These are phyloP conservation scores for Dactylis glomerata DNA, from an alignment of 176 grass and related monocot genomes.

Conservation along the genomic window DNA sequence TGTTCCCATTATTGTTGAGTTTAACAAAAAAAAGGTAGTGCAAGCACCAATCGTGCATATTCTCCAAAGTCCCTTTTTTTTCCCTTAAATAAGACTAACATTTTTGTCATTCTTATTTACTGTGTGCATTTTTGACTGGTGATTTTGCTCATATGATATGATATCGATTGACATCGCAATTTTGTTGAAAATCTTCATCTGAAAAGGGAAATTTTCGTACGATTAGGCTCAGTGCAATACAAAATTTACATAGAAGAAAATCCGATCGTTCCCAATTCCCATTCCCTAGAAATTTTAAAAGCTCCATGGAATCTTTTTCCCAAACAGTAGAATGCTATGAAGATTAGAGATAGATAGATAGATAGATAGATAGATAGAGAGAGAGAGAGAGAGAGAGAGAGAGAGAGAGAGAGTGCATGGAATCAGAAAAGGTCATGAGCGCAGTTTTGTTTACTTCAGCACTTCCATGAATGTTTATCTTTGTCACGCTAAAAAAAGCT, in stretches of 20 bases:
- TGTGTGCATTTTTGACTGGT: background rate
- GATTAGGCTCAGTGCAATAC: background rate
- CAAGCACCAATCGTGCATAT: background rate
- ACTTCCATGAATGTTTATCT: background rate
- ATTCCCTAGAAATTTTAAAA: background rate
- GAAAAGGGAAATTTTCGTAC: background rate
- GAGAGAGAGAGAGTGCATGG: background rate
- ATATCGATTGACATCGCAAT: background rate
- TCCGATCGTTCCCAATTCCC: background rate
- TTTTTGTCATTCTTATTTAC: background rate
- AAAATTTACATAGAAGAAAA: background rate
- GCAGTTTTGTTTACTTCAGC: background rate
- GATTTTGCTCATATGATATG: background rate
- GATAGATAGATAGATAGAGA: no score
- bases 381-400: background rate
- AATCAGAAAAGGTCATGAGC: conserved; percentile 11
- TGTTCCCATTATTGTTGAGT: background rate
- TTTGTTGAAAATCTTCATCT: no score
- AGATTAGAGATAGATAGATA: no score
- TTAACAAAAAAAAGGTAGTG: background rate
- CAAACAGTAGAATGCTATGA: background rate
- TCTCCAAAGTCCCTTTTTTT: background rate
- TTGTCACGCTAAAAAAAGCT: background rate
- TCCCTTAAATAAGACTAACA: background rate
- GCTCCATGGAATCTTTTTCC: background rate